A percentile compares a stretch with the other conserved stretches of the same genome.
Evolutionary conservation across 441 rosid genomes (phyloP).

Genomic region (Croton setiger): DNA sequence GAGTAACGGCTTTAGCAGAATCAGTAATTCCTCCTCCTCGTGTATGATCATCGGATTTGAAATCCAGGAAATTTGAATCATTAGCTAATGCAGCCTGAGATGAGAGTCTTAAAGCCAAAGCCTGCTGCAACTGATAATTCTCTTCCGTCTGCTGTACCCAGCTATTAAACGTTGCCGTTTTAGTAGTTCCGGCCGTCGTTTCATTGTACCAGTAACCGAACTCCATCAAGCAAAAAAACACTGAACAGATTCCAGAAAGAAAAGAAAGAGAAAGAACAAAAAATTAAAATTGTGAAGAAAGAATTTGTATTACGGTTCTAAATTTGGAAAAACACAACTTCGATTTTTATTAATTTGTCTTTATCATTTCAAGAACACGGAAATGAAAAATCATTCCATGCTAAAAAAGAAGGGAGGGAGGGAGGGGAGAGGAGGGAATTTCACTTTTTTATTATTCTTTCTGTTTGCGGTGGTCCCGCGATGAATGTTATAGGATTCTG

Average conservation of each 20-base stretch:
- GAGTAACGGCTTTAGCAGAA: constrained; percentile 64
- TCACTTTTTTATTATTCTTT: neutral
- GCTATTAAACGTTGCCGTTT: constrained; percentile 40
- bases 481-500: neutral
- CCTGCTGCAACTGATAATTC: constrained; percentile 93
- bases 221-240: neutral
- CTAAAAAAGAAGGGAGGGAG: neutral
- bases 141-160: constrained; percentile 97
- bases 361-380: neutral
- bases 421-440: neutral
- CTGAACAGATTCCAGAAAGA: neutral
- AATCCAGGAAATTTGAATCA: constrained; percentile 73
- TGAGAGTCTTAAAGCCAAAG: constrained; percentile 76
- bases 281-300: neutral
- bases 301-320: neutral
- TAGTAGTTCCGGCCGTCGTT: neutral
- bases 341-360: neutral
- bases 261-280: neutral
- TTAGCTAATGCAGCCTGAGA: constrained; percentile 75
- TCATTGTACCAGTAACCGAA: constrained; percentile 1
- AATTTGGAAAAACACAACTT: neutral
- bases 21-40: constrained; percentile 20
- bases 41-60: constrained; percentile 44
- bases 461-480: neutral
- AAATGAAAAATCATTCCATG: neutral